Conservation (phyloP, 345 rosid genomes). For the Kandelia obovata region DNA sequence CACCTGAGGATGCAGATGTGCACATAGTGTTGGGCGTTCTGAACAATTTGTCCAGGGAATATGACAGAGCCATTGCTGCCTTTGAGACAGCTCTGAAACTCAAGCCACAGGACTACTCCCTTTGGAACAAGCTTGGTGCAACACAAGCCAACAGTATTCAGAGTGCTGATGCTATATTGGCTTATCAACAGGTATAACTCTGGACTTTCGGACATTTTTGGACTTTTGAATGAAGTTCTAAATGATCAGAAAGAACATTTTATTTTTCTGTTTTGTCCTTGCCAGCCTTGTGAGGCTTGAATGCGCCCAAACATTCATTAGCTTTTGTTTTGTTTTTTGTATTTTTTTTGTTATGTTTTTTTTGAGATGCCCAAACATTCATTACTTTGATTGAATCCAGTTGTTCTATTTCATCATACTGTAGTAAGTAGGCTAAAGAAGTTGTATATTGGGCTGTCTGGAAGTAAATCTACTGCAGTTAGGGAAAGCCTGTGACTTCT, state of each 20-base stretch:
- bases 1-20: slow-evolving; percentile 98
- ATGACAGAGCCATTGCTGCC: slow-evolving; percentile 79
- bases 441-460: too few species aligned
- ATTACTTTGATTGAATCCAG: too few species aligned
- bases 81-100: slow-evolving; percentile 81
- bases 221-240: neutral
- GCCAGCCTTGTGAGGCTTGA: too few species aligned
- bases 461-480: too few species aligned
- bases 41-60: slow-evolving; percentile 86
- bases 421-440: too few species aligned
- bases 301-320: too few species aligned
- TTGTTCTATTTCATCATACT: too few species aligned
- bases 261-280: too few species aligned
- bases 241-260: neutral
- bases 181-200: slow-evolving; percentile 78
- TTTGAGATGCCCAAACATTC: too few species aligned
- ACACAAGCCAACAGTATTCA: slow-evolving; percentile 99
- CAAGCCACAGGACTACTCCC: slow-evolving; percentile 94
- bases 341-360: too few species aligned
- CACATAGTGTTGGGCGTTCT: slow-evolving; percentile 93
- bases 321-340: too few species aligned
- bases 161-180: slow-evolving; percentile 96
- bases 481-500: too few species aligned
- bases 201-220: neutral
- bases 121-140: slow-evolving; percentile 99